phyloP scores from a whole-genome alignment of 371 early-diverging fungal genomes.

The Lichtheimia ramosa region DNA sequence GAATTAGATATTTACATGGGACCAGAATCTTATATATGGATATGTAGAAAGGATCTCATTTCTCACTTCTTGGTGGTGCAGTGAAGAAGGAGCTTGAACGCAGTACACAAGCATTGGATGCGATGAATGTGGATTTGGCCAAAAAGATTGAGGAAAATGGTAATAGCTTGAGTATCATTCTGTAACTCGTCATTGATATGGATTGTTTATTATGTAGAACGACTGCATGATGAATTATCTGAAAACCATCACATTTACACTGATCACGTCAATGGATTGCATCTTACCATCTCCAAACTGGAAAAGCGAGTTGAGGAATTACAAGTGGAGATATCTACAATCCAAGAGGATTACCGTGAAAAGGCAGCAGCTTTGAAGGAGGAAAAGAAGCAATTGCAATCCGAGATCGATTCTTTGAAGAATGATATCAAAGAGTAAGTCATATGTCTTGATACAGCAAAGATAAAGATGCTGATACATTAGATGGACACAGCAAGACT shows the following conservation, averaged over 20 bases:
- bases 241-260: conserved; percentile 56
- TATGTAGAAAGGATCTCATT: conserved; percentile 44
- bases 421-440: conserved; percentile 33
- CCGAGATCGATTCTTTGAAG: conserved; percentile 27
- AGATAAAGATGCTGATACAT: too few species aligned
- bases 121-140: conserved; percentile 50
- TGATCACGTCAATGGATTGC: conserved; percentile 49
- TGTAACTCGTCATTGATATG: neutral
- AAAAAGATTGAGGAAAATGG: conserved; percentile 68
- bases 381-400: conserved; percentile 26
- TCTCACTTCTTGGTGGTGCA: conserved; percentile 56
- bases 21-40: neutral
- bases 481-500: conserved; percentile 26
- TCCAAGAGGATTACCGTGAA: conserved; percentile 28
- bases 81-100: conserved; percentile 64
- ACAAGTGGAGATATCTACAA: conserved; percentile 39
- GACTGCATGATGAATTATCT: conserved; percentile 49
- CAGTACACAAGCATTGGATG: conserved; percentile 53
- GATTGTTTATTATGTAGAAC: conserved; percentile 27
- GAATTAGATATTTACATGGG: neutral
- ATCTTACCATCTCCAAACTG: conserved; percentile 54
- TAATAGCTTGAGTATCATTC: conserved; percentile 11
- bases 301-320: conserved; percentile 55
- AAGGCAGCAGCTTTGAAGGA: conserved; percentile 20
- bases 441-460: too few species aligned